Evolutionary conservation across 768 basidiomycete species (phyloP), one percentile per base, ranked within the genome.

Genomic region (Wakefieldia striispora): DNA sequence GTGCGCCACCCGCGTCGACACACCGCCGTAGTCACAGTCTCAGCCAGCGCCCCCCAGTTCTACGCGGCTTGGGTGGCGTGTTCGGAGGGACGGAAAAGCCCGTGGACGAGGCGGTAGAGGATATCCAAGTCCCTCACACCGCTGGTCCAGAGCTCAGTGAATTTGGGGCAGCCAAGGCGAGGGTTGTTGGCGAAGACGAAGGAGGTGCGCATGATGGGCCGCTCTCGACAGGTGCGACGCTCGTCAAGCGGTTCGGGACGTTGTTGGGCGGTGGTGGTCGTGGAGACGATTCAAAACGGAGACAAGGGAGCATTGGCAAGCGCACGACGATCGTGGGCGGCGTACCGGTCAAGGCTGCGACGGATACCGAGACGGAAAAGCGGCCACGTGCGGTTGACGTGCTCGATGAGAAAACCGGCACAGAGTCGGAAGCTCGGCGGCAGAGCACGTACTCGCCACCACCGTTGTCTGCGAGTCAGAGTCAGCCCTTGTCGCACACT

Each of bases 21-120:
- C 91, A 94, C 67, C 76, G 85, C 45, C 75, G 90, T 46, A 91
- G 88, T 53, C 91, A 92, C 64, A 89, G 88, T 61, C 76, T 93
- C 67, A 88, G 85, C 57, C 87, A 91, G 62, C 71, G 88, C 17
- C 90, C 88, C 11, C 69, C 62, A 2, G 69, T 67, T 3, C 57
- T 76, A 17, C 74, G 80, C 38, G 78, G 80, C 3, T 81, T 83
- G 79, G 75, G 78, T 21, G 79, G 77, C 10, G 75, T 84, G 71
- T 83, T 86, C 64, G 82, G 84, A 13, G 60, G 61, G 24, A 36
- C 55, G 3, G 68, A 63, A 44, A 69, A 59, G 45, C 63, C 63
- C 17, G 69, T 72, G 31, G 75, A 76, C 43, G 81, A 81, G 61
- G 63, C 71, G 23, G 75, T 73, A 9, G 65, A 63, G 41, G 65